Percentiles rank a stretch among this genome's conserved stretches.
Conservation (phyloP, 2,329 filamentous ascomycete species). For the Orbilia quercus region DNA sequence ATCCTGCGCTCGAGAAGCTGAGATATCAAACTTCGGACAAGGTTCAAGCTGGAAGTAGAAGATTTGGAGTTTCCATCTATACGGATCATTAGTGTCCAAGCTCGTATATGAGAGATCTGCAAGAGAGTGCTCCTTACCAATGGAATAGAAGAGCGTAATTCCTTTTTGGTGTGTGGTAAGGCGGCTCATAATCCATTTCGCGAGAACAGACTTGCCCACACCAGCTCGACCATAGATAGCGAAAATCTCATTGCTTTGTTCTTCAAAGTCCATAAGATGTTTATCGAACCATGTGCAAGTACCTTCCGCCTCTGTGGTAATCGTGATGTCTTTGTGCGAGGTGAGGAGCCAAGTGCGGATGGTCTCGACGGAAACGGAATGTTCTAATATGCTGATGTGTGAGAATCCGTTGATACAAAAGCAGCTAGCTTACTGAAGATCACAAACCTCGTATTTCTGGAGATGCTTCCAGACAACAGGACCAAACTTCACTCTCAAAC, state of each 20-base stretch:
- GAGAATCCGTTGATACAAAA: background rate
- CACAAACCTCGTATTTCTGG: conserved; percentile 22
- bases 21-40: conserved; percentile 22
- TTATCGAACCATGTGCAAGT: conserved; percentile 40
- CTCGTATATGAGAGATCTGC: background rate
- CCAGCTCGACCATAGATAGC: conserved; percentile 31
- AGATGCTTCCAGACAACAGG: conserved; percentile 24
- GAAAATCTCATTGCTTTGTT: conserved; percentile 31
- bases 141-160: conserved; percentile 32
- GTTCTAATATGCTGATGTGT: background rate
- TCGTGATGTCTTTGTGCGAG: conserved; percentile 25
- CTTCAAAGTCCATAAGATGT: conserved; percentile 41
- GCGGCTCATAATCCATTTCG: conserved; percentile 39
- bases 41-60: conserved; percentile 20
- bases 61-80: conserved; percentile 21
- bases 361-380: conserved; percentile 26
- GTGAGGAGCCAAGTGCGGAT: conserved; percentile 35
- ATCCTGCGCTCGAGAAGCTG: conserved; percentile 30
- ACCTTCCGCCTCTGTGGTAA: conserved; percentile 27
- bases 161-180: conserved; percentile 32
- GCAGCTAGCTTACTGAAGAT: background rate
- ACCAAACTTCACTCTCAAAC: conserved; percentile 28
- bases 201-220: conserved; percentile 32
- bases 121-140: conserved; percentile 17
- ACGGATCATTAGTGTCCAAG: background rate